Evolutionary conservation across 1,284 basidiomycete genomes (phyloP).

Genomic region (Leccinum fallax): DNA sequence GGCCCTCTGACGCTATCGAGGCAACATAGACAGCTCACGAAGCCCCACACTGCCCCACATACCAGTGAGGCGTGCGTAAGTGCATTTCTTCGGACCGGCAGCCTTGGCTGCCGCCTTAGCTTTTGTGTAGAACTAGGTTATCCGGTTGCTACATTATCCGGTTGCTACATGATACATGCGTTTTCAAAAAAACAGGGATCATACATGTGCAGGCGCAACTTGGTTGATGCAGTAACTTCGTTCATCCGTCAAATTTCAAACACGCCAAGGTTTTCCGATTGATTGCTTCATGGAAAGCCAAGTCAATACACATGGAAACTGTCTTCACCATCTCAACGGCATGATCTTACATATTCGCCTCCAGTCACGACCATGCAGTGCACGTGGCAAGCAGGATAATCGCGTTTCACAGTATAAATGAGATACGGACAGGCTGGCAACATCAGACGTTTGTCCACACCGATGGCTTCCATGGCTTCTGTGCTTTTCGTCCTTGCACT

Average conservation of each 20-base stretch:
- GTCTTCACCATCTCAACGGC: no score
- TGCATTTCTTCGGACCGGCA: neutral
- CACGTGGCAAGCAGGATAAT: neutral
- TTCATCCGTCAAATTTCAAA: no score
- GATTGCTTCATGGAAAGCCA: no score
- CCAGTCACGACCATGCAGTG: neutral
- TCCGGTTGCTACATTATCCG: neutral
- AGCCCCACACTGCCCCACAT: neutral
- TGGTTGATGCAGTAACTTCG: no score
- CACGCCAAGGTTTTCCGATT: no score
- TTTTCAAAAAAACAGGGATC: neutral
- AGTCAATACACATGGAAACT: no score
- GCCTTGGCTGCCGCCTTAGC: neutral
- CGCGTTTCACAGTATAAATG: neutral
- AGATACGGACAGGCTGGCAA: neutral
- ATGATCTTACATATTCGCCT: neutral
- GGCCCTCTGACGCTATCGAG: neutral
- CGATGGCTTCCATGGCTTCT: neutral
- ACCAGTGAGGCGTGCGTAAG: neutral
- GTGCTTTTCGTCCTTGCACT: neutral
- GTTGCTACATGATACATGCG: neutral
- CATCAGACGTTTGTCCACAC: neutral
- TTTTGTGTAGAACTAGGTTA: neutral
- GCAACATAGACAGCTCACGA: neutral
- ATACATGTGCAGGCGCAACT: no score